phyloP scores from a whole-genome alignment of 2,329 filamentous ascomycete genomes.

The Lachnellula occidentalis region DNA sequence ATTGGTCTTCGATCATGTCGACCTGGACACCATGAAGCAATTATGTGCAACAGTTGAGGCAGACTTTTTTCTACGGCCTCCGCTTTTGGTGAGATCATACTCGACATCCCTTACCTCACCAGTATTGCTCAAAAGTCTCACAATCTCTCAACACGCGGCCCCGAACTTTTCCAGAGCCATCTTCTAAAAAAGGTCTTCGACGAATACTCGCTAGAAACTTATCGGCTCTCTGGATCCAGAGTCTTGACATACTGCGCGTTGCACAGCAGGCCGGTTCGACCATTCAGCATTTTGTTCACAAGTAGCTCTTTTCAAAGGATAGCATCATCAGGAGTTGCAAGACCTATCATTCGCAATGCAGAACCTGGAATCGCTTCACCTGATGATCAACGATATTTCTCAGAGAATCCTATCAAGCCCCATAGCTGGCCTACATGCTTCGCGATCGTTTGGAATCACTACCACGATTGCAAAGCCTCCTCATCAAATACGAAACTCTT shows the following conservation, averaged over 20 bases:
- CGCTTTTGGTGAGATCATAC: slow-evolving; percentile 42
- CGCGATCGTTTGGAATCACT: background rate
- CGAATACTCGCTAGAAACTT: slow-evolving; percentile 13
- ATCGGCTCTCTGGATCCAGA: background rate
- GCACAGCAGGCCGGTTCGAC: slow-evolving; percentile 2
- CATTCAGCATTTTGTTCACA: slow-evolving; percentile 9
- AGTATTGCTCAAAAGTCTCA: slow-evolving; percentile 4
- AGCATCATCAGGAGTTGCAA: background rate
- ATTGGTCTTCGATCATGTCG: background rate
- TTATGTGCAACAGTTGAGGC: slow-evolving; percentile 10
- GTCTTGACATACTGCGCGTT: slow-evolving; percentile 2
- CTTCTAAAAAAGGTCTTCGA: slow-evolving; percentile 16
- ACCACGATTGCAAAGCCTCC: slow-evolving; percentile 2
- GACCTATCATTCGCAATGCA: background rate
- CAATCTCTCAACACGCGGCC: slow-evolving; percentile 9
- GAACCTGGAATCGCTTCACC: slow-evolving; percentile 3
- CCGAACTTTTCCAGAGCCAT: slow-evolving; percentile 9
- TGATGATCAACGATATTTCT: slow-evolving; percentile 3
- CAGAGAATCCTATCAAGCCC: background rate
- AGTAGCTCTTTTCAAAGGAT: slow-evolving; percentile 1
- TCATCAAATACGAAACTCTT: slow-evolving; percentile 7
- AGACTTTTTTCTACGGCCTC: slow-evolving; percentile 35
- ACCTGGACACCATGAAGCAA: background rate
- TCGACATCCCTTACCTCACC: slow-evolving; percentile 31
- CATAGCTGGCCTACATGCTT: background rate